Percentiles rank a stretch among this genome's conserved stretches.
These are phyloP conservation scores for Phytopythium ostracodes DNA, from an alignment of 352 stramenopile species.

Conservation along the genomic window DNA sequence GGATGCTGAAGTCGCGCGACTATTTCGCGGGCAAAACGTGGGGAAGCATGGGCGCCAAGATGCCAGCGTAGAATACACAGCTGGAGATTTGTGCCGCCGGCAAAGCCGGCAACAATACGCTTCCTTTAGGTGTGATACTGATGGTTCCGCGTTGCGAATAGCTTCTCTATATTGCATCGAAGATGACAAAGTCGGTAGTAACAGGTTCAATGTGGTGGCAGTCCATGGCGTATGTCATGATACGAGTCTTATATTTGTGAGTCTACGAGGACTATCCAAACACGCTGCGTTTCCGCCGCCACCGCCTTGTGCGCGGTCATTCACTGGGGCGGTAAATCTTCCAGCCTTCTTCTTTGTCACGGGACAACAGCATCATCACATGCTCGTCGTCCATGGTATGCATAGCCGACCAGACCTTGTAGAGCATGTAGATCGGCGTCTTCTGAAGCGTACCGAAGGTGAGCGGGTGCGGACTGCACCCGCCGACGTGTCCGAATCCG, in stretches of 20 bases:
- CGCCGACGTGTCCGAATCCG: not conserved
- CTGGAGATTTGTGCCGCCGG: not conserved
- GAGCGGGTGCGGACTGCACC: not conserved
- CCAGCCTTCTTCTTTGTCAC: not conserved
- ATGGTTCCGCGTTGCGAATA: no score
- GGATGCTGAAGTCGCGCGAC: slow-evolving; percentile 42
- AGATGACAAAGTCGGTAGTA: no score
- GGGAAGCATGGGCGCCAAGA: slow-evolving; percentile 20
- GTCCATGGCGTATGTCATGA: no score
- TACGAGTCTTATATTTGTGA: no score
- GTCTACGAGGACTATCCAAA: no score
- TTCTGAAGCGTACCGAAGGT: not conserved
- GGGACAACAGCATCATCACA: not conserved
- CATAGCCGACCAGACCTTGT: not conserved
- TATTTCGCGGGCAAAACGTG: slow-evolving; percentile 33
- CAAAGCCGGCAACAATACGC: not conserved
- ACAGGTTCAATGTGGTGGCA: no score
- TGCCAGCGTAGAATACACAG: slow-evolving; percentile 14
- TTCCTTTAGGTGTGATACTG: not conserved
- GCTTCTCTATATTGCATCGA: no score
- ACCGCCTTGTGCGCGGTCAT: not conserved
- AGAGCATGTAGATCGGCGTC: not conserved
- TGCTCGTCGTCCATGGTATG: not conserved
- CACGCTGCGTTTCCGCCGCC: not conserved
- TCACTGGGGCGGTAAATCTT: not conserved